Conservation (phyloP, 1,284 basidiomycete genomes). For the Macrocystidia cucumis region DNA sequence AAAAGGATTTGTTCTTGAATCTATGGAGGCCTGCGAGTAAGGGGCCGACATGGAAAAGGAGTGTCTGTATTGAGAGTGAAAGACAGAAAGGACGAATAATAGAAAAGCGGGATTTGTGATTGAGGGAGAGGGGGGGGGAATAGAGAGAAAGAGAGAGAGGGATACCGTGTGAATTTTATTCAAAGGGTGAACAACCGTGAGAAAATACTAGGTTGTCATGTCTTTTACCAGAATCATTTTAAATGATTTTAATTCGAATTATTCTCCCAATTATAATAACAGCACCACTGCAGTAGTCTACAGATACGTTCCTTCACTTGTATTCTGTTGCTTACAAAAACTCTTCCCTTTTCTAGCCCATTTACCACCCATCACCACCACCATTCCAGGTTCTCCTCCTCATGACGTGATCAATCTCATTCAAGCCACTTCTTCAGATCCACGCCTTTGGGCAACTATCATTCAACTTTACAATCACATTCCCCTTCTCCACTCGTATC, state of each 20-base stretch:
- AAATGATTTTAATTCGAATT: neutral
- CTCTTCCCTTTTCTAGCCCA: no score
- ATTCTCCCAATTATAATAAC: no score
- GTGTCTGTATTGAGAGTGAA: slow-evolving; percentile 16
- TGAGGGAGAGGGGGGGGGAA: slow-evolving; percentile 11
- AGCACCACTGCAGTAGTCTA: no score
- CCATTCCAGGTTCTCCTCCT: no score
- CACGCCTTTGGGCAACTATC: slow-evolving; percentile 53
- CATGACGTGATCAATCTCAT: no score
- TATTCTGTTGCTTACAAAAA: no score
- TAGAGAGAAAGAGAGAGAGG: slow-evolving; percentile 10
- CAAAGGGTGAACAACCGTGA: neutral
- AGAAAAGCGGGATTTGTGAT: slow-evolving; percentile 11
- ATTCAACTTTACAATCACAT: slow-evolving; percentile 55
- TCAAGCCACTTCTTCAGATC: no score
- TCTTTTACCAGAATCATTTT: neutral
- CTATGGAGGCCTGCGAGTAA: slow-evolving; percentile 20
- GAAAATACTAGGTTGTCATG: neutral
- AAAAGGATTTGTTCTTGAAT: slow-evolving; percentile 25
- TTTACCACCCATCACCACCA: no score
- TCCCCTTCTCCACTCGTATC: slow-evolving; percentile 28
- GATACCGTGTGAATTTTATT: slow-evolving; percentile 2
- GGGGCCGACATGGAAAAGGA: slow-evolving; percentile 19
- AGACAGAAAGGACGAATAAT: slow-evolving; percentile 13
- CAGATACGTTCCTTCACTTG: no score